Base-by-base conservation (phyloP, 2,329 filamentous ascomycete species). In the Daldinia eschscholtzii region DNA sequence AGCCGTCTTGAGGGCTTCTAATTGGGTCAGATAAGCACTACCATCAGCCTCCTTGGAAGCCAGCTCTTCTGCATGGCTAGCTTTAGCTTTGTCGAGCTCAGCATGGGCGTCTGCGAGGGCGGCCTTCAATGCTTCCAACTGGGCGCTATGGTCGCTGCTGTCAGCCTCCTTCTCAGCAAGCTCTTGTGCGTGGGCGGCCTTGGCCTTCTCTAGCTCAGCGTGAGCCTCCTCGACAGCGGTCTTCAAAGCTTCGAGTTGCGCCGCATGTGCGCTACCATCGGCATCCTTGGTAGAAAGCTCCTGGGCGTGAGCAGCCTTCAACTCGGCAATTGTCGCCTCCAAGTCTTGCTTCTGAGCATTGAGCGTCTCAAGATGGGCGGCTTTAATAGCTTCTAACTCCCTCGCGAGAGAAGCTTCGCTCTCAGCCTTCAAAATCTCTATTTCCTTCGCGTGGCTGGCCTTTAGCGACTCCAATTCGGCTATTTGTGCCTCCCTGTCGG, bases 401-500 rank as follows among this genome's bases (percentile, higher is more conserved):
- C 79, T 79, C 15, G 79, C 76, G 28, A 85, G 75, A 12, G 76
- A 65, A 12, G 78, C 77, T 56, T 82, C 79, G 65, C 82, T 80
- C 69, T 86, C 81, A 10, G 73, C 74, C 75, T 84, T 84, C 39
- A 82, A 72, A 2, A 81, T 75, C 62, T 83, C 81, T 1, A 86
- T 78, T 68, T 87, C 81, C 70, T 86, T 81, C 1, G 84, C 83
- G 71, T 89, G 87, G 71, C 78, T 85, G 15, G 82, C 81, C 75
- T 88, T 87, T 28, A 90, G 79, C 7, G 83, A 75, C 42, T 89
- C 84, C 1, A 90, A 78, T 72, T 88, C 85, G 30, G 79, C 78
- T 6, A 84, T 69, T 53, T 86, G 83, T 26, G 83, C 77, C 33
- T 86, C 83, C 67, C 83, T 80, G 58, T 87, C 85, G 20, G 84